phyloP scores from a whole-genome alignment of 1,284 basidiomycete species.

The Blastosporella zonata region DNA sequence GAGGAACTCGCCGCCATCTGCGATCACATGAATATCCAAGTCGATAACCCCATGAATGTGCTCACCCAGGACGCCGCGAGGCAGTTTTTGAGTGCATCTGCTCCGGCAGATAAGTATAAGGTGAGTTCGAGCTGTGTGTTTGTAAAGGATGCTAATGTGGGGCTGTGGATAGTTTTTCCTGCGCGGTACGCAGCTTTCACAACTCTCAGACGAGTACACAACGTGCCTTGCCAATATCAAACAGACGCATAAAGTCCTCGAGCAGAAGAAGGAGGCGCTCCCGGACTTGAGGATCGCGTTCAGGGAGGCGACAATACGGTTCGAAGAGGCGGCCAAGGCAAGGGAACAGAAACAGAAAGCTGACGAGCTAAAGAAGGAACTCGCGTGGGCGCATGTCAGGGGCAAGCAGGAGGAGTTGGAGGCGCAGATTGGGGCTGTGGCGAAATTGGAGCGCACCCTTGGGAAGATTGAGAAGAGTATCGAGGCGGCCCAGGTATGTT shows the following conservation, averaged over 20 bases:
- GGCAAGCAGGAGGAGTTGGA: constrained; percentile 68
- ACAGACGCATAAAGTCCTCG: constrained; percentile 60
- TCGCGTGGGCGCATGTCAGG: constrained; percentile 88
- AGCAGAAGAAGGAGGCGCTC: constrained; percentile 67
- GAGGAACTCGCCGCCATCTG: constrained; percentile 86
- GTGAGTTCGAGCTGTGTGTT: constrained; percentile 35
- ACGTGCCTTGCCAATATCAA: constrained; percentile 71
- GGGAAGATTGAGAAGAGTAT: constrained; percentile 48
- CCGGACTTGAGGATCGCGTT: constrained; percentile 68
- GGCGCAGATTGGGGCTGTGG: constrained; percentile 48
- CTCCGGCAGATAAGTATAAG: constrained; percentile 87
- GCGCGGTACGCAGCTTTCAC: constrained; percentile 87
- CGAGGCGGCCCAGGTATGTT: constrained; percentile 44
- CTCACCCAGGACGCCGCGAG: constrained; percentile 79
- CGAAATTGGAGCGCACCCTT: constrained; percentile 43
- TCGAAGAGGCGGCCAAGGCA: constrained; percentile 72
- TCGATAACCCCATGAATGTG: constrained; percentile 96
- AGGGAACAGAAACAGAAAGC: constrained; percentile 67
- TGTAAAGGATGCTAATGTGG: constrained; percentile 4
- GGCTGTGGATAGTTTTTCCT: constrained; percentile 77
- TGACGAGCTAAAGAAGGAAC: constrained; percentile 73
- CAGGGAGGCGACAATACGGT: constrained; percentile 60
- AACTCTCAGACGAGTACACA: constrained; percentile 87
- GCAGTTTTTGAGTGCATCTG: constrained; percentile 85
- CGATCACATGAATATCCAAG: constrained; percentile 94